Percentiles rank a stretch among this genome's conserved stretches.
These are phyloP conservation scores for Aspergillus hortae DNA, from an alignment of 2,329 filamentous ascomycete species.

Conservation along the genomic window DNA sequence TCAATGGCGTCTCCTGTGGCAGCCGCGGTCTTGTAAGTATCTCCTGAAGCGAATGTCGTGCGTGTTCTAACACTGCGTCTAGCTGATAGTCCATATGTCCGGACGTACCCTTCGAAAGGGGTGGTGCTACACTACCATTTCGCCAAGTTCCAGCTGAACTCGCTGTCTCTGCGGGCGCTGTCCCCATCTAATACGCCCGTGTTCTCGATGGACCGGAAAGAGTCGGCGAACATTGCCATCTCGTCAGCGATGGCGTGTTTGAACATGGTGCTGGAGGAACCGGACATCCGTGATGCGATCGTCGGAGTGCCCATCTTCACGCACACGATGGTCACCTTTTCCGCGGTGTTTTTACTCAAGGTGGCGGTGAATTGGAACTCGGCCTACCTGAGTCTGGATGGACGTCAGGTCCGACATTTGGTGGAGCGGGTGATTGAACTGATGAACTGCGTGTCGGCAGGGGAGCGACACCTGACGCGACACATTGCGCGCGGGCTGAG, in stretches of 20 bases:
- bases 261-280: slow-evolving; percentile 46
- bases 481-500: slow-evolving; percentile 41
- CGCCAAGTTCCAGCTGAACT: slow-evolving; percentile 52
- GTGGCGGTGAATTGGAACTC: slow-evolving; percentile 44
- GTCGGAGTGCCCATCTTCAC: slow-evolving; percentile 48
- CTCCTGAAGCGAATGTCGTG: neutral
- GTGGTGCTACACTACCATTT: slow-evolving; percentile 53
- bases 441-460: slow-evolving; percentile 39
- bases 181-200: slow-evolving; percentile 41
- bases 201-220: slow-evolving; percentile 44
- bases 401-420: slow-evolving; percentile 35
- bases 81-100: slow-evolving; percentile 45
- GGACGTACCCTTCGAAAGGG: slow-evolving; percentile 49
- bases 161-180: slow-evolving; percentile 39
- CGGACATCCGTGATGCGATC: slow-evolving; percentile 46
- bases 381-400: slow-evolving; percentile 38
- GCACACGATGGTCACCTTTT: slow-evolving; percentile 46
- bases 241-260: slow-evolving; percentile 47
- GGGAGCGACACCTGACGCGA: slow-evolving; percentile 40
- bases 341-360: slow-evolving; percentile 44
- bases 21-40: slow-evolving; percentile 40
- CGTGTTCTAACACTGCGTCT: slow-evolving; percentile 2
- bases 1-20: slow-evolving; percentile 51
- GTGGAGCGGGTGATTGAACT: slow-evolving; percentile 40
- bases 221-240: slow-evolving; percentile 45